Percentiles rank a stretch among this genome's conserved stretches.
These are phyloP conservation scores for Nakaseomyces glabratus DNA, from an alignment of 1,139 yeast species.

Conservation along the genomic window DNA sequence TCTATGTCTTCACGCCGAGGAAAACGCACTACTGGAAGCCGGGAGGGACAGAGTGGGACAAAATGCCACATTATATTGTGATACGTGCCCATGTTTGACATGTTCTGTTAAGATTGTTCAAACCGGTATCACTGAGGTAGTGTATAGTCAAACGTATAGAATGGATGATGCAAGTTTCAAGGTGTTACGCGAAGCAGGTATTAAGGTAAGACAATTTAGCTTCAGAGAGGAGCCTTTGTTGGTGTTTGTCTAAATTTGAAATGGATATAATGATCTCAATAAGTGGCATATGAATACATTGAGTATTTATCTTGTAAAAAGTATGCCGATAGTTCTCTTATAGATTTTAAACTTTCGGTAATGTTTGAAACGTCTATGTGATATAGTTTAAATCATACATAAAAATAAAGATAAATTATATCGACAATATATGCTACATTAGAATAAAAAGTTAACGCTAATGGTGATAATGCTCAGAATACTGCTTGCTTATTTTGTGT, in stretches of 20 bases:
- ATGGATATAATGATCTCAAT: no score
- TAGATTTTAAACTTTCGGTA: no score
- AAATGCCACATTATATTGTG: slow-evolving; percentile 67
- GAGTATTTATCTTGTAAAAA: no score
- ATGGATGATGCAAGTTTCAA: slow-evolving; percentile 73
- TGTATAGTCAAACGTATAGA: slow-evolving; percentile 82
- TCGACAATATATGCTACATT: no score
- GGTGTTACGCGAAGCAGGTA: slow-evolving; percentile 68
- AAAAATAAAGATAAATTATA: no score
- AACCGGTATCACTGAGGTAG: slow-evolving; percentile 85
- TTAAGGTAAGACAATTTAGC: slow-evolving; percentile 61
- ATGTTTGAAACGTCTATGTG: no score
- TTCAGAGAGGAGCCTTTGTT: slow-evolving; percentile 25
- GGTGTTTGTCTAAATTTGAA: slow-evolving; percentile 17
- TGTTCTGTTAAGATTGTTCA: slow-evolving; percentile 94
- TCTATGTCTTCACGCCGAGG: slow-evolving; percentile 92
- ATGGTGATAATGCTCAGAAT: no score
- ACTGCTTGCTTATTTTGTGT: no score
- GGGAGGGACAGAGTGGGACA: slow-evolving; percentile 80
- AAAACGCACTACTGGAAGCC: slow-evolving; percentile 87
- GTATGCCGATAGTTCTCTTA: no score
- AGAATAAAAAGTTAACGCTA: no score
- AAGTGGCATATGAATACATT: no score
- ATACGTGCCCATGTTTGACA: slow-evolving; percentile 94
- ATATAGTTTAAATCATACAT: no score